These are phyloP conservation scores for Lipomyces lipofer DNA, from an alignment of 805 yeast species.

Conservation along the genomic window DNA sequence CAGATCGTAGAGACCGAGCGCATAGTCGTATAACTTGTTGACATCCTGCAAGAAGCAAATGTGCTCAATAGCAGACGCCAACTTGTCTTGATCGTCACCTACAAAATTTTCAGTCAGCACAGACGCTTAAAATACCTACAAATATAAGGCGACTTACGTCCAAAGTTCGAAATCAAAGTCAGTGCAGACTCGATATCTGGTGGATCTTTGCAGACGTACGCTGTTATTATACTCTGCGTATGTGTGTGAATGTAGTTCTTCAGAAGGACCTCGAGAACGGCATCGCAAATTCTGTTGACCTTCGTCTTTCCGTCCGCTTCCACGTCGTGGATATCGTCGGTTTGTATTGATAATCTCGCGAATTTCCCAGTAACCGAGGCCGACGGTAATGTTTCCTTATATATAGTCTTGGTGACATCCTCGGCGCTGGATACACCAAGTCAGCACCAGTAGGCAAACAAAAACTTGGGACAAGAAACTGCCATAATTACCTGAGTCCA, in stretches of 20 bases:
- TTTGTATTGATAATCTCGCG: constrained; percentile 26
- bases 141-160: constrained; percentile 3
- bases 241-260: constrained; percentile 54
- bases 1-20: constrained; percentile 80
- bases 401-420: constrained; percentile 79
- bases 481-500: constrained; percentile 47
- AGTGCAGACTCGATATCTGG: constrained; percentile 80
- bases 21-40: constrained; percentile 72
- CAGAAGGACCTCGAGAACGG: constrained; percentile 58
- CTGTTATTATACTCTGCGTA: constrained; percentile 79
- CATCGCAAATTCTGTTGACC: constrained; percentile 75
- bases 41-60: constrained; percentile 90
- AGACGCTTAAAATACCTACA: constrained; percentile 52
- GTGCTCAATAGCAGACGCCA: constrained; percentile 61
- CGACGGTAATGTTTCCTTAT: constrained; percentile 62
- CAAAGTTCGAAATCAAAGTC: constrained; percentile 46
- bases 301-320: constrained; percentile 37
- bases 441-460: neutral
- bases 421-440: constrained; percentile 61
- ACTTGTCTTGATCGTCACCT: constrained; percentile 13
- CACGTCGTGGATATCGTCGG: neutral
- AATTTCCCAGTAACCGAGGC: neutral
- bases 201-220: constrained; percentile 88
- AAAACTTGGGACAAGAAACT: neutral
- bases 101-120: no score